These are phyloP conservation scores for Dittrichia graveolens DNA, from an alignment of 129 eudicot species.

Conservation along the genomic window DNA sequence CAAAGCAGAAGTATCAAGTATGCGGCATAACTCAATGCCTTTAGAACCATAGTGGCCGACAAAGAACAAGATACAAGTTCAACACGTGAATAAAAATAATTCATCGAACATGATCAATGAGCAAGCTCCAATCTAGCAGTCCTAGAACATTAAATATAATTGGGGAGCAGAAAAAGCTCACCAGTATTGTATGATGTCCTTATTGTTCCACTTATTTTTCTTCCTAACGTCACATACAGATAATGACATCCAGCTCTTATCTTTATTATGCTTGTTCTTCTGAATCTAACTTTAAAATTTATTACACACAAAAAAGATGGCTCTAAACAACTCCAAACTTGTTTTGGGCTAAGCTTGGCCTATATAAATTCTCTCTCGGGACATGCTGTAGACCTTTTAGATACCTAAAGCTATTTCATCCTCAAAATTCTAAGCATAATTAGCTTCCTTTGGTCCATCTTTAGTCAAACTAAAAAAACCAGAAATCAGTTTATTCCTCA, in stretches of 20 bases:
- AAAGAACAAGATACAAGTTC: no score
- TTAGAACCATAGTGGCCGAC: no score
- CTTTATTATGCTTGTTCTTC: background rate
- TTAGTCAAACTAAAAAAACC: background rate
- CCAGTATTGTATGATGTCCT: background rate
- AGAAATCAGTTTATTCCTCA: background rate
- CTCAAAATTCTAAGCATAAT: conserved; percentile 9
- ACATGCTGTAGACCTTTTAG: background rate
- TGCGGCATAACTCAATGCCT: no score
- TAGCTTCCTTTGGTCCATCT: background rate
- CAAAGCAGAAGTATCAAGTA: no score
- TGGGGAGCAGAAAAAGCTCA: background rate
- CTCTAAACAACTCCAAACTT: background rate
- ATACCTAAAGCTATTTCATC: background rate
- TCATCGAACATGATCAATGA: no score
- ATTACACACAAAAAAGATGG: background rate
- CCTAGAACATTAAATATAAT: no score
- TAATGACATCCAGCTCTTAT: background rate
- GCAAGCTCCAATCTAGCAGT: no score
- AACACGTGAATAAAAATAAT: no score
- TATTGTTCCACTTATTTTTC: background rate
- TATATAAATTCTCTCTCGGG: background rate
- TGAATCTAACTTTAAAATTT: background rate
- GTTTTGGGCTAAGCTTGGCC: conserved; percentile 5
- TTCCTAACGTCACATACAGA: background rate